phyloP scores from a whole-genome alignment of 352 stramenopile genomes.

The Phytophthora boehmeriae region DNA sequence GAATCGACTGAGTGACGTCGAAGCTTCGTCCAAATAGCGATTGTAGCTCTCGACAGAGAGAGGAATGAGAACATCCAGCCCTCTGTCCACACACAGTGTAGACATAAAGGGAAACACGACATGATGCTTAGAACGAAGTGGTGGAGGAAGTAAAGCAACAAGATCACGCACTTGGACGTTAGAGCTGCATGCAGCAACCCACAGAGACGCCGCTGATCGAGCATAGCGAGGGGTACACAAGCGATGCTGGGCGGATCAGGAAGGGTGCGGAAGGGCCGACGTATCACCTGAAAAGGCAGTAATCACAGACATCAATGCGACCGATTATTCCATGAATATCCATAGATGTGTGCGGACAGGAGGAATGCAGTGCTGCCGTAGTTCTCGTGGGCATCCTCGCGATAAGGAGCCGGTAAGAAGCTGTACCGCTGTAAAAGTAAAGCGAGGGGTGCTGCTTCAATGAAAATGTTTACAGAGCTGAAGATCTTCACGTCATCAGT shows the following conservation, averaged over 20 bases:
- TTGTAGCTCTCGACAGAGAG: conserved; percentile 75
- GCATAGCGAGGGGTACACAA: not conserved
- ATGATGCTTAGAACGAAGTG: not conserved
- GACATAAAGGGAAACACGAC: no score
- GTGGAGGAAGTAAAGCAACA: not conserved
- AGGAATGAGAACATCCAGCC: conserved; percentile 72
- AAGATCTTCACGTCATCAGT: no score
- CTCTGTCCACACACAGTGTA: conserved; percentile 46
- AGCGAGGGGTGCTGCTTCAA: no score
- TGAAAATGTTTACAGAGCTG: no score
- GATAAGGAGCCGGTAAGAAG: no score
- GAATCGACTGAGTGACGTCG: conserved; percentile 45
- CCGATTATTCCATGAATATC: no score
- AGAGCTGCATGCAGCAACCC: conserved; percentile 2
- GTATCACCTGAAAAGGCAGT: no score
- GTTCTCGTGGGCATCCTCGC: no score
- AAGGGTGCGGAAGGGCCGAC: not conserved
- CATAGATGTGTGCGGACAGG: no score
- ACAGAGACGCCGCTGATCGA: not conserved
- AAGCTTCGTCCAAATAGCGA: conserved; percentile 43
- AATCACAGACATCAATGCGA: no score
- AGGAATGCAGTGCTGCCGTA: no score
- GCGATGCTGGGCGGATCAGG: not conserved
- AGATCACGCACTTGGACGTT: conserved; percentile 20
- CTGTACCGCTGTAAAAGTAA: no score